Evolutionary conservation across 805 yeast species (phyloP).

Genomic region (Jamesozyma hellenica): DNA sequence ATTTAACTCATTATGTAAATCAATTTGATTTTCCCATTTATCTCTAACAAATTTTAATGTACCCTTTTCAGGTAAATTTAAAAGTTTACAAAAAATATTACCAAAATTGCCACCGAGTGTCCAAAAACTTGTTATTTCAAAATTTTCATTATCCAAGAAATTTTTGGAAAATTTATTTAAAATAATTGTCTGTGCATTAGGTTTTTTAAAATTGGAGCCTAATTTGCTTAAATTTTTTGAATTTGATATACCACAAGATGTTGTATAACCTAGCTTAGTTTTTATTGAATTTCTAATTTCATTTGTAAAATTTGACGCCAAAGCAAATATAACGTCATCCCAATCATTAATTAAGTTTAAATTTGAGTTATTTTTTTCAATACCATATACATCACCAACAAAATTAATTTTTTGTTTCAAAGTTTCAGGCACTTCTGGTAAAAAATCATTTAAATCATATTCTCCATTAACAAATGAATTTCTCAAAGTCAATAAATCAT

Average conservation of each 20-base stretch:
- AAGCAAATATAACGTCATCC: slow-evolving; percentile 66
- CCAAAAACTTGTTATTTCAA: slow-evolving; percentile 67
- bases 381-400: slow-evolving; percentile 11
- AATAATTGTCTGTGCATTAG: slow-evolving; percentile 75
- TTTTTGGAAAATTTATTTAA: slow-evolving; percentile 36
- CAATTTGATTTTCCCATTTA: slow-evolving; percentile 35
- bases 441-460: slow-evolving; percentile 14
- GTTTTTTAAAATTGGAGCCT: slow-evolving; percentile 78
- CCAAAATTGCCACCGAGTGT: slow-evolving; percentile 91
- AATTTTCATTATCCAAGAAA: slow-evolving; percentile 44
- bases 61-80: slow-evolving; percentile 42
- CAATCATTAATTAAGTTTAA: slow-evolving; percentile 39
- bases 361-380: slow-evolving; percentile 7
- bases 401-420: slow-evolving; percentile 13
- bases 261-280: slow-evolving; percentile 59
- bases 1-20: slow-evolving; percentile 15
- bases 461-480: slow-evolving; percentile 16
- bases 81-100: slow-evolving; percentile 38
- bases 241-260: slow-evolving; percentile 79
- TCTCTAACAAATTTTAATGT: slow-evolving; percentile 45
- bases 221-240: slow-evolving; percentile 75
- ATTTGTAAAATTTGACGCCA: slow-evolving; percentile 54
- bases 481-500: slow-evolving; percentile 6
- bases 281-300: slow-evolving; percentile 46
- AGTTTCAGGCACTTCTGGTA: slow-evolving; percentile 21